Evolutionary conservation across 169 alveolate genomes (phyloP), one percentile per base, ranked within the genome.

Genomic region (Plasmodium gallinaceum): DNA sequence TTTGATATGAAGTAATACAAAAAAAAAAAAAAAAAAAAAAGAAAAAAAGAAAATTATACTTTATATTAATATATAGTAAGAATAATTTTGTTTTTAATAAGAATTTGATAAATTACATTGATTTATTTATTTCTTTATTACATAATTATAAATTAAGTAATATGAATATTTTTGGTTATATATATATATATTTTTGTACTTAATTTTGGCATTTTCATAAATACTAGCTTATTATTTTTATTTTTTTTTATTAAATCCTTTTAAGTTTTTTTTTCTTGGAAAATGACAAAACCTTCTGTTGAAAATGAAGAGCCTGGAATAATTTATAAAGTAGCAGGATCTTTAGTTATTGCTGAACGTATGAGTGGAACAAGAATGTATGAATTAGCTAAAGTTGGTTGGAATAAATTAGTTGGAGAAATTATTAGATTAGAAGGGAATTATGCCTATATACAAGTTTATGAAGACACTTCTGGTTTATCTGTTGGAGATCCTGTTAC

Each of bases 361-460:
- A 98, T 98, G 99, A 97, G 99, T 73, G 99, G 99, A 51, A 97
- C 99, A 45, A 97, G 98, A 93, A 98, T 98, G 99, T 98, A 96
- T 92, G 99, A 98, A 74, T 91, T 98, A 69, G 99, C 98, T 16
- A 96, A 96, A 54, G 98, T 96, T 2, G 99, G 99, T 32, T 98
- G 98, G 98, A 96, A 98, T 68, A 95, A 97, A 78, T 95, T 98
- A 24, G 99, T 98, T 70, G 99, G 99, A 45, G 99, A 98, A 94
- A 98, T 98, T 92, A 98, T 98, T 80, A 96, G 99, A 70, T 96
- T 98, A 43, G 99, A 98, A 83, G 99, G 99, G 42, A 99, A 98
- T 91, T 97, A 97, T 80, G 99, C 99, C 42, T 98, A 97, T 73
- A 98, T 98, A 88, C 99, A 98, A 93, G 99, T 99, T 78, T 98